These are phyloP conservation scores for Rubus idaeus DNA, from an alignment of 306 rosid genomes.

Conservation along the genomic window DNA sequence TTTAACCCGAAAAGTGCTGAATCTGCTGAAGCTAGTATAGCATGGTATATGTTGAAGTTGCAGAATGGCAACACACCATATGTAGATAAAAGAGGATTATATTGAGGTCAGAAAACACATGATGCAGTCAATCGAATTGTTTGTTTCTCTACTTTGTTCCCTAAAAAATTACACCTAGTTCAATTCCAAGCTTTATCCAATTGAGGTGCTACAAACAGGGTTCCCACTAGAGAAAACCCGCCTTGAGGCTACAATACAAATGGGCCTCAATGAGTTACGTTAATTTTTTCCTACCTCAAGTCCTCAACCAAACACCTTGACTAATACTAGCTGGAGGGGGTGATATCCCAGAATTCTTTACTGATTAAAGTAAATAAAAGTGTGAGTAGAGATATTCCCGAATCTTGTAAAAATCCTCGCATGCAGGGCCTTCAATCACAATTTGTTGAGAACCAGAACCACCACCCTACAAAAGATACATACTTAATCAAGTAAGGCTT, in stretches of 20 bases:
- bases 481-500: conserved; percentile 15
- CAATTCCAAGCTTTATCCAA: not conserved
- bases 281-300: not conserved
- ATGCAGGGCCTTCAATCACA: conserved; percentile 85
- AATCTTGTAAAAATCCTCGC: conserved; percentile 87
- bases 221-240: not conserved
- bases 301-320: not conserved
- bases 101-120: not conserved
- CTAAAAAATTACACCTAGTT: not conserved
- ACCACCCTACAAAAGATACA: conserved; percentile 56
- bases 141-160: not conserved
- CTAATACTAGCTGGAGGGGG: not conserved
- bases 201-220: not conserved
- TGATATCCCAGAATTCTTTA: not conserved
- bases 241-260: not conserved
- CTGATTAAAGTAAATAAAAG: conserved; percentile 67
- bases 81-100: not conserved
- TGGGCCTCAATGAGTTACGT: not conserved
- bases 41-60: not conserved
- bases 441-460: conserved; percentile 89
- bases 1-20: not conserved
- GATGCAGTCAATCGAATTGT: not conserved
- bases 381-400: conserved; percentile 77
- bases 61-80: not conserved
- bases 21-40: not conserved